Evolutionary conservation across 2,329 filamentous ascomycete species (phyloP).

Genomic region (Colletotrichum sansevieriae): DNA sequence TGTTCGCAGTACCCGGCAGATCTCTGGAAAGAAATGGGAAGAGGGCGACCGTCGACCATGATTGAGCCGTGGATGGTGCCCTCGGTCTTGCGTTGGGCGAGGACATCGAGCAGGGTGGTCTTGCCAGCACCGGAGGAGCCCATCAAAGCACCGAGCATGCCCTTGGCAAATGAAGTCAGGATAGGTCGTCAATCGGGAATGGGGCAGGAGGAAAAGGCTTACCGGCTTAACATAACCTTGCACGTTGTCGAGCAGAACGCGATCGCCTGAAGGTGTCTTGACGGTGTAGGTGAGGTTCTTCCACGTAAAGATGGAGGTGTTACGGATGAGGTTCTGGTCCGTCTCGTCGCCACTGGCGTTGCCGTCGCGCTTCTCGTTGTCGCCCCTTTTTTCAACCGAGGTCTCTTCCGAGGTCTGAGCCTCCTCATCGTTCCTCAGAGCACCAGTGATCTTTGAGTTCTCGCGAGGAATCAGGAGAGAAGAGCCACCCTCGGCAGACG

Average conservation of each 20-base stretch:
- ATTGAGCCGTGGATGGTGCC: slow-evolving; percentile 82
- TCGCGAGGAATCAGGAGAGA: slow-evolving; percentile 74
- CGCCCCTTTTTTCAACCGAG: slow-evolving; percentile 46
- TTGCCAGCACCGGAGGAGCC: slow-evolving; percentile 86
- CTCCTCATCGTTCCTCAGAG: slow-evolving; percentile 62
- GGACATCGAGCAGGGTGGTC: slow-evolving; percentile 85
- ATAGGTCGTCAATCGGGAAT: no score
- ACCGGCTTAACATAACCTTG: slow-evolving; percentile 86
- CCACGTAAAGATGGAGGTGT: slow-evolving; percentile 81
- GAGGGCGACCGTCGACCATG: slow-evolving; percentile 79
- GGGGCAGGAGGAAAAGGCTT: neutral
- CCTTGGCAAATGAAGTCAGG: neutral
- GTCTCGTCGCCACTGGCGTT: slow-evolving; percentile 46
- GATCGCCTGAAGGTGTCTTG: slow-evolving; percentile 70
- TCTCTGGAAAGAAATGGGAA: slow-evolving; percentile 81
- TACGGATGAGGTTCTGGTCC: slow-evolving; percentile 63
- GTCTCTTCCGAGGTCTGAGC: slow-evolving; percentile 47
- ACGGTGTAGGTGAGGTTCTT: slow-evolving; percentile 79
- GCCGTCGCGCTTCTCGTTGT: slow-evolving; percentile 39
- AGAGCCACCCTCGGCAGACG: slow-evolving; percentile 63
- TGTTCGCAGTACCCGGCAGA: slow-evolving; percentile 87
- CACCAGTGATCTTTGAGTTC: slow-evolving; percentile 56
- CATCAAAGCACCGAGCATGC: slow-evolving; percentile 84
- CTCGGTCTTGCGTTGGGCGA: slow-evolving; percentile 84
- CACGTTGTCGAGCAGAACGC: slow-evolving; percentile 81